Base-by-base conservation (phyloP, 2,329 filamentous ascomycete genomes). In the Paraphoma chrysanthemicola region DNA sequence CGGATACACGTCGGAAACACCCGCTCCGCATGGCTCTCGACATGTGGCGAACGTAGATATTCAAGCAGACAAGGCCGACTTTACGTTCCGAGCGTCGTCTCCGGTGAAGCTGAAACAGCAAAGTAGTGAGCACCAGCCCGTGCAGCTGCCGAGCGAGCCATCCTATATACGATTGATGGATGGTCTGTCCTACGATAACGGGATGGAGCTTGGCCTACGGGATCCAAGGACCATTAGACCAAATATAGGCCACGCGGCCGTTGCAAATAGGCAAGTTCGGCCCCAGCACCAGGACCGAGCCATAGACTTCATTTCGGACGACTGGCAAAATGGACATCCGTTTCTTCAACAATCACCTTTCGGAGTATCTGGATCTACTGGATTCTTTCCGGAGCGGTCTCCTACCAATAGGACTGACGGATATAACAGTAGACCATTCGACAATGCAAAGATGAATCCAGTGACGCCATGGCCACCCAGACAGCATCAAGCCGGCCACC, bases 121-220 rank as follows among this genome's bases (percentile, higher is more conserved):
- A 5, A 31, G n/a, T 8, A 51, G 38, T 17, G 18, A 18, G 2
- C 42, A 56, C 9, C 51, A 47, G 14, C 33, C 56, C 11, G 52
- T 54, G 8, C 56, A 57, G 18, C 43, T 70, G 10, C 66, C 69
- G 14, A 58, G 44, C 11, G 69, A 64, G 29, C 66, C 59, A 4
- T 75, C 72, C 1, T 75, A 75, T 39, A 67, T 73, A 11, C 65
- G 57, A 18, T 61, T 75, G 1, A 68, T 75, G 64, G 72, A 75
- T 53, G 64, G 60, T 0, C 53, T 75, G 7, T 67, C 66, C 11
- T 50, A 44, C 14, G 65, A 70, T 17, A 58, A 48, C 10, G 62
- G 54, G 6, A 50, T 74, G 7, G 62, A 75, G 8, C 39, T 74
- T 2, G 66, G 62, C 1, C 51, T 74, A 6, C 66, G 62, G 38